A percentile compares a stretch with the other conserved stretches of the same genome.
Conservation (phyloP, 2,329 filamentous ascomycete species). For the Apiospora pterosperma region DNA sequence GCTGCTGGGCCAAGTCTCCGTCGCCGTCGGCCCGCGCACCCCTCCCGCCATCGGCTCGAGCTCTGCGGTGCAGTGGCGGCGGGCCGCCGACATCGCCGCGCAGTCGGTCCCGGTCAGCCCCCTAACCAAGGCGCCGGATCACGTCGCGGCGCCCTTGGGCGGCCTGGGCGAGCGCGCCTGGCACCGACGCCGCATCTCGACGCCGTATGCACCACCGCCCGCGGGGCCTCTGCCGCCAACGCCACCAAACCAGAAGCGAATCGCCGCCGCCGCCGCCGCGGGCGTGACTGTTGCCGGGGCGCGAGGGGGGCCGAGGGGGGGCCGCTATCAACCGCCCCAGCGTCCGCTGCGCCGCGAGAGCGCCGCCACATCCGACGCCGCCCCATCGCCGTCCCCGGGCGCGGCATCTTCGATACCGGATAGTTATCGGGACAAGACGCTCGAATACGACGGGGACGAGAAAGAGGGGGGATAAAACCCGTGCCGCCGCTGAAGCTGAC, state of each 20-base stretch:
- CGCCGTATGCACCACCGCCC: slow-evolving; percentile 15
- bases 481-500: background rate
- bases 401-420: background rate
- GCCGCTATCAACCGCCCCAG: background rate
- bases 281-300: background rate
- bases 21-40: background rate
- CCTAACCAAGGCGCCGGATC: slow-evolving; percentile 11
- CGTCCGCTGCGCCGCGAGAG: background rate
- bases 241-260: background rate
- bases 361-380: background rate
- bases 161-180: slow-evolving; percentile 24
- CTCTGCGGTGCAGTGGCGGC: slow-evolving; percentile 19
- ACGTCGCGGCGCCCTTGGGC: background rate
- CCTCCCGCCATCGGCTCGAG: slow-evolving; percentile 13
- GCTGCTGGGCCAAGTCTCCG: slow-evolving; percentile 15
- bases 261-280: background rate
- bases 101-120: slow-evolving; percentile 9
- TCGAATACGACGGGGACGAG: background rate
- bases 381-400: background rate
- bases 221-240: background rate
- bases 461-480: background rate
- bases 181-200: slow-evolving; percentile 19
- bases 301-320: background rate
- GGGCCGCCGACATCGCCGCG: slow-evolving; percentile 2
- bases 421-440: background rate